phyloP scores from a whole-genome alignment of 345 rosid genomes.

The Streptanthus diversifolius region DNA sequence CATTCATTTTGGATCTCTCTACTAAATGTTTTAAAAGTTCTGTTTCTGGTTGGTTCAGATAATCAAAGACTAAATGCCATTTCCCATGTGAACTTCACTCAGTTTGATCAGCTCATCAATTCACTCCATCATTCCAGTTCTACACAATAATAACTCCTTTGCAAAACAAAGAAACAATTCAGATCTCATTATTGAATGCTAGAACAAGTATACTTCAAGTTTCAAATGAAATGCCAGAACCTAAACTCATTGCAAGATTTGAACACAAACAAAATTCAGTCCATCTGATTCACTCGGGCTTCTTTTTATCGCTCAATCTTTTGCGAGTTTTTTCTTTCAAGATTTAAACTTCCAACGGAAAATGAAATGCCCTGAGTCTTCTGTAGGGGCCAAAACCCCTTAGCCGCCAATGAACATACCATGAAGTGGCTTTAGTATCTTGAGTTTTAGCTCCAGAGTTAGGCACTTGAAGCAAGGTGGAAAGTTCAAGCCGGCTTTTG shows the following conservation, averaged over 20 bases:
- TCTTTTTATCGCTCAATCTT: neutral
- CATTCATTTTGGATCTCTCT: neutral
- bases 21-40: neutral
- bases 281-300: neutral
- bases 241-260: constrained; percentile 4
- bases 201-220: neutral
- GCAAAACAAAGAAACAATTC: neutral
- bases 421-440: constrained; percentile 45
- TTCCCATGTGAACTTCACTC: constrained; percentile 15
- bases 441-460: constrained; percentile 53
- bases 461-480: constrained; percentile 55
- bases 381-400: too few species aligned
- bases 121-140: neutral
- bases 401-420: constrained; percentile 22
- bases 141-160: neutral
- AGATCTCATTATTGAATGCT: neutral
- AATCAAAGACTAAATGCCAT: constrained; percentile 22
- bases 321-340: neutral
- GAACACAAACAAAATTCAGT: neutral
- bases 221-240: neutral
- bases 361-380: too few species aligned
- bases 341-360: neutral
- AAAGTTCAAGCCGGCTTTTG: constrained; percentile 37
- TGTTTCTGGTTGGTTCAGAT: constrained; percentile 12
- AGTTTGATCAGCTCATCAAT: neutral